phyloP scores from a whole-genome alignment of 257 asterid genomes.

The Parsonsia alboflavescens region DNA sequence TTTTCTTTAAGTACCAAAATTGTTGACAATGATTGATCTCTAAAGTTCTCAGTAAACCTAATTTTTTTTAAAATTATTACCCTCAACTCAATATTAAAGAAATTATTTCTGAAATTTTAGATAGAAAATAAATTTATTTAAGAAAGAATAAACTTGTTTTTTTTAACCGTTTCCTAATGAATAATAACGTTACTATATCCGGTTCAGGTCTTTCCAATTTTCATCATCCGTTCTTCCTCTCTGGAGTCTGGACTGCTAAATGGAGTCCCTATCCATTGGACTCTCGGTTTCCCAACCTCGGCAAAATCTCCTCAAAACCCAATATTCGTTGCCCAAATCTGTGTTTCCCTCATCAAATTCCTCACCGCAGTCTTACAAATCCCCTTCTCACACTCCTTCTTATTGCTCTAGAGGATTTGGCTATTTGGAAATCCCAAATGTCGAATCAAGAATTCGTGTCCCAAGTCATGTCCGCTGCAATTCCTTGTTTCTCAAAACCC shows the following conservation, averaged over 20 bases:
- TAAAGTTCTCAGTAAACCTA: too few relatives aligned
- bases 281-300: constrained; percentile 48
- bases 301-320: constrained; percentile 36
- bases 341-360: constrained; percentile 16
- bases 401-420: constrained; percentile 11
- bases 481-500: constrained; percentile 26
- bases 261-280: constrained; percentile 71
- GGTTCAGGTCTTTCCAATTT: too few relatives aligned
- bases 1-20: too few relatives aligned
- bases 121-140: too few relatives aligned
- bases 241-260: constrained; percentile 13
- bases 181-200: too few relatives aligned
- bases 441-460: constrained; percentile 13
- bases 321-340: constrained; percentile 27
- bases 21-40: too few relatives aligned
- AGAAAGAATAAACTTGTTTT: too few relatives aligned
- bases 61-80: too few relatives aligned
- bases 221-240: constrained; percentile 9
- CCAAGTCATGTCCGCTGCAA: constrained; percentile 16
- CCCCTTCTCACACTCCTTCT: constrained; percentile 16
- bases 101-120: too few relatives aligned
- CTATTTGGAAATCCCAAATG: constrained; percentile 18
- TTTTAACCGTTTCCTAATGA: too few relatives aligned
- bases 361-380: constrained; percentile 23
- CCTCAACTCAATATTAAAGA: too few relatives aligned